These are phyloP conservation scores for Dinochytrium kinnereticum DNA, from an alignment of 371 early-diverging fungal species.

Conservation along the genomic window DNA sequence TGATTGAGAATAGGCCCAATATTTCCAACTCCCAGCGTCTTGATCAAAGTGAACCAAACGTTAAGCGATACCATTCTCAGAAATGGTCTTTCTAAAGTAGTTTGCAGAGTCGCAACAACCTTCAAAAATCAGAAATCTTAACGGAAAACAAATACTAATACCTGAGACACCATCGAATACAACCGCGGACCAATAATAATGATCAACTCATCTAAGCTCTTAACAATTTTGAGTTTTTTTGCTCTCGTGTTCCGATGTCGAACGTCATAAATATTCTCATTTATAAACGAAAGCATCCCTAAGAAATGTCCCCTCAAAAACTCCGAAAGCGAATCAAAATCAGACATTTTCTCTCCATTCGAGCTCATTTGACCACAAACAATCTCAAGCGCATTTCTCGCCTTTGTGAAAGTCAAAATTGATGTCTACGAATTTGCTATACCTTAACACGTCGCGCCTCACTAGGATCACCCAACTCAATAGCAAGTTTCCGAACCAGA, in stretches of 20 bases:
- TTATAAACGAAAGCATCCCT: conserved; percentile 56
- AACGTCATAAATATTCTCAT: conserved; percentile 37
- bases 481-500: conserved; percentile 37
- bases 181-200: conserved; percentile 34
- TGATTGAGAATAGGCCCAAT: conserved; percentile 41
- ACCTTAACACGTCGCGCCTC: conserved; percentile 29
- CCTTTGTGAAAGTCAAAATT: conserved; percentile 22
- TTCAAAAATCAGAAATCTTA: conserved; percentile 13
- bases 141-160: not conserved
- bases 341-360: not conserved
- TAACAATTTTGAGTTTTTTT: conserved; percentile 34
- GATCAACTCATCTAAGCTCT: conserved; percentile 38
- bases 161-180: conserved; percentile 39
- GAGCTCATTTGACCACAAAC: conserved; percentile 2
- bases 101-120: conserved; percentile 49
- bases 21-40: conserved; percentile 20
- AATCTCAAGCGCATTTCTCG: conserved; percentile 27
- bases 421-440: not conserved
- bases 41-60: conserved; percentile 42
- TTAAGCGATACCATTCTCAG: conserved; percentile 38
- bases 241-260: not conserved
- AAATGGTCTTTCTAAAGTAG: conserved; percentile 29
- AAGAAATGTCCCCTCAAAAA: conserved; percentile 55
- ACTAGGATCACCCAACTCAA: conserved; percentile 42
- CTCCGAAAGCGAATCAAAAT: conserved; percentile 21